Evolutionary conservation across 2,329 filamentous ascomycete genomes (phyloP).

Genomic region (Aspergillus viridinutans): DNA sequence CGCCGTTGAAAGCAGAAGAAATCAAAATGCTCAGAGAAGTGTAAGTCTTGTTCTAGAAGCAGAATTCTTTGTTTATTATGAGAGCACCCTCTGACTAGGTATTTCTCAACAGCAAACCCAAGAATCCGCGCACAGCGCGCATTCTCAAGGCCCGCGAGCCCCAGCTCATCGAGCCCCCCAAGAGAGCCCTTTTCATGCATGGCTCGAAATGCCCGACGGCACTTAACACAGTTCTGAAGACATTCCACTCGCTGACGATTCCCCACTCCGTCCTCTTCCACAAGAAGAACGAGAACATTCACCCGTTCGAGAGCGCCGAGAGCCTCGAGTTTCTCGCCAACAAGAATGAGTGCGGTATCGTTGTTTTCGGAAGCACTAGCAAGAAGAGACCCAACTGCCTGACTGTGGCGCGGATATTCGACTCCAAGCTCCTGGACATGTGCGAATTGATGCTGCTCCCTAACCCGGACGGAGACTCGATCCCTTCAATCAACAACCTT

Average conservation of each 20-base stretch:
- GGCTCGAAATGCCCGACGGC: slow-evolving; percentile 81
- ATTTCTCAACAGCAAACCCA: slow-evolving; percentile 54
- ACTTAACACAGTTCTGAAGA: slow-evolving; percentile 76
- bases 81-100: slow-evolving; percentile 6
- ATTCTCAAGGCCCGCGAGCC: slow-evolving; percentile 90
- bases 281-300: slow-evolving; percentile 88
- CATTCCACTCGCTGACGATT: slow-evolving; percentile 78
- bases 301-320: slow-evolving; percentile 85
- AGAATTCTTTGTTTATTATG: neutral
- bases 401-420: slow-evolving; percentile 77
- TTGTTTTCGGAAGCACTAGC: slow-evolving; percentile 77
- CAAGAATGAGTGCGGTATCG: slow-evolving; percentile 88
- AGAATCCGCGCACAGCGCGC: slow-evolving; percentile 87
- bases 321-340: slow-evolving; percentile 92
- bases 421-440: slow-evolving; percentile 89
- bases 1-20: slow-evolving; percentile 1
- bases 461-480: slow-evolving; percentile 50
- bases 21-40: slow-evolving; percentile 42
- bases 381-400: slow-evolving; percentile 96
- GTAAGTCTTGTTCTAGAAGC: slow-evolving; percentile 23
- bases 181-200: slow-evolving; percentile 82
- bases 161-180: slow-evolving; percentile 83
- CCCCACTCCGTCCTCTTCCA: slow-evolving; percentile 85
- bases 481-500: slow-evolving; percentile 47
- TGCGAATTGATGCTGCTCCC: slow-evolving; percentile 81